Base-by-base conservation (phyloP, 2,329 filamentous ascomycete species). In the Colletotrichum incanum region DNA sequence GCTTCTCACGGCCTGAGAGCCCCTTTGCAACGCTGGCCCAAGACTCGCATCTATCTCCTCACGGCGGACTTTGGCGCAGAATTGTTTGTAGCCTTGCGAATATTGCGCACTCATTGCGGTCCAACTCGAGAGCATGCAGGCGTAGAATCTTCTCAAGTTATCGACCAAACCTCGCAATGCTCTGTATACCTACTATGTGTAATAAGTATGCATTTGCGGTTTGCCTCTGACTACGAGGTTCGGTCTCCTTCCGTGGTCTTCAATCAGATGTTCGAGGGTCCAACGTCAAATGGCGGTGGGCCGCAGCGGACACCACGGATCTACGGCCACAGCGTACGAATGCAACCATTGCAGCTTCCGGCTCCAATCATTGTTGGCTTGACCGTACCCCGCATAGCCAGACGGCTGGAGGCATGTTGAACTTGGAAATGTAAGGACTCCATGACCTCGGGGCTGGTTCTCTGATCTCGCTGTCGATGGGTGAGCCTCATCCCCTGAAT, bases 381-480 rank as follows among this genome's bases (percentile, higher is more conserved):
- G 16, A 28, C 47, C 23, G 45, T 68, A 61, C 65, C 68, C 68
- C 69, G 69, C 65, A 72, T 55, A 47, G 54, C 45, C 50, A 34
- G 20, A 41, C 41, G 37, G 54, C 59, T 62, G 28, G 28, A 62
- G 41, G 55, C 55, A 37, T n/a, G 23, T 60, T 55, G 34, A 47
- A 31, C 45, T 58, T 63, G 69, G 45, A 69, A 64, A 58, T 67
- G 16, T 39, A 63, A 69, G 39, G 69, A 65, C 59, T 45, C 65
- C 69, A 45, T 37, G 60, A 64, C 69, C 69, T 64, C 55, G 69
- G 59, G 41, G 23, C 59, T 59, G 69, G 65, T 64, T 69, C 65
- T 64, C n/a, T 43, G 8, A 61, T 28, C n/a, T 54, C 31, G 28
- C 18, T 16, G 45, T 69, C 59, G 23, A 64, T 60, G 52, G 59